Evolutionary conservation across 768 basidiomycete genomes (phyloP).

Genomic region (Psilocybe tampanensis): DNA sequence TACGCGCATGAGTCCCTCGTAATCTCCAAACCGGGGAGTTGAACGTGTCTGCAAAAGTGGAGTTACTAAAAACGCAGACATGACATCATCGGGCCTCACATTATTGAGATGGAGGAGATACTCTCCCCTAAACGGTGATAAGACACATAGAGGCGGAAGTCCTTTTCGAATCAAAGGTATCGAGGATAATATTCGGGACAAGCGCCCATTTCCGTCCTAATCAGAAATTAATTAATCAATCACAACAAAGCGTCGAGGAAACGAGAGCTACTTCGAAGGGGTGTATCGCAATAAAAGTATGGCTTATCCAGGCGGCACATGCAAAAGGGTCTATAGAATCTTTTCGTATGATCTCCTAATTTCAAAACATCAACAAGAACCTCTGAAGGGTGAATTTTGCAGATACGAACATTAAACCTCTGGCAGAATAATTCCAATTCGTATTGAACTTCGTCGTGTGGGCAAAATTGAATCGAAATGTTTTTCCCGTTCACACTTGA

Average conservation of each 20-base stretch:
- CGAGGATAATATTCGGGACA: slow-evolving; percentile 18
- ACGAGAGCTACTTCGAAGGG: slow-evolving; percentile 16
- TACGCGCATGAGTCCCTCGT: too few relatives aligned
- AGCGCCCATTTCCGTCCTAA: slow-evolving; percentile 21
- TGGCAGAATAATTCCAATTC: slow-evolving; percentile 15
- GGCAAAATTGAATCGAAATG: slow-evolving; percentile 19
- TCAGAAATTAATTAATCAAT: background rate
- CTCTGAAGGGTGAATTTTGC: background rate
- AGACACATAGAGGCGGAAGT: slow-evolving; percentile 3
- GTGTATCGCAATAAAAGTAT: slow-evolving; percentile 19
- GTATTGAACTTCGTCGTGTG: slow-evolving; percentile 14
- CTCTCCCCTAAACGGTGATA: too few relatives aligned
- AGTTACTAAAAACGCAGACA: too few relatives aligned
- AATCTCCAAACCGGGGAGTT: too few relatives aligned
- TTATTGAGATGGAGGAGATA: too few relatives aligned
- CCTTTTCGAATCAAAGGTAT: slow-evolving; percentile 16
- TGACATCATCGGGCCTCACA: too few relatives aligned
- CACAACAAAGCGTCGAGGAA: background rate
- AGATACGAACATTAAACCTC: slow-evolving; percentile 14
- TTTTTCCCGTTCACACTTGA: background rate
- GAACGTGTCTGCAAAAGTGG: too few relatives aligned
- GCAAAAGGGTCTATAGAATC: slow-evolving; percentile 17
- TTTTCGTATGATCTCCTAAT: slow-evolving; percentile 13
- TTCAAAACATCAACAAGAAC: background rate
- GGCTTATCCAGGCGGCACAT: slow-evolving; percentile 20